phyloP scores from a whole-genome alignment of 768 basidiomycete genomes.

The Phaeotremella fagi region DNA sequence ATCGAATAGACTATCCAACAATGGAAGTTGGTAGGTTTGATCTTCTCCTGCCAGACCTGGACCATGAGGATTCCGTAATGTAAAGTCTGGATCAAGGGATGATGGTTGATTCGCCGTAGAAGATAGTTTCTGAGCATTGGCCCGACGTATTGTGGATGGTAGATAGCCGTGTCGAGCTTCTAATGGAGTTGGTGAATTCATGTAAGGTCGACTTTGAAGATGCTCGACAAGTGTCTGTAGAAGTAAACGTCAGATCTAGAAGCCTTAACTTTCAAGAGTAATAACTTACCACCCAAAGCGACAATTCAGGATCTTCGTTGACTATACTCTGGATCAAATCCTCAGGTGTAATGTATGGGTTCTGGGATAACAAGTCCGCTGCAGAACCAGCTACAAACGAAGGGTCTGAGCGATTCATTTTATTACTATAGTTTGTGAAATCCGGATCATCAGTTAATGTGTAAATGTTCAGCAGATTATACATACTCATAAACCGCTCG shows the following conservation, averaged over 20 bases:
- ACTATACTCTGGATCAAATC: constrained; percentile 37
- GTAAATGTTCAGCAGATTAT: background rate
- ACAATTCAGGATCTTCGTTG: constrained; percentile 34
- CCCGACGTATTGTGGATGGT: constrained; percentile 31
- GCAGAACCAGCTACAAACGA: constrained; percentile 23
- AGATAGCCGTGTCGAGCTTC: constrained; percentile 44
- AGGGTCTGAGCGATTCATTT: constrained; percentile 24
- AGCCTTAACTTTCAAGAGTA: background rate
- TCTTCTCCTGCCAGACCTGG: constrained; percentile 40
- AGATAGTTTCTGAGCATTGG: constrained; percentile 13
- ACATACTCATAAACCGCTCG: constrained; percentile 35
- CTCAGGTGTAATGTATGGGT: constrained; percentile 38
- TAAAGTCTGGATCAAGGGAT: constrained; percentile 42
- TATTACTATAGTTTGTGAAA: too few relatives aligned
- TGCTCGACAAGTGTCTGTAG: constrained; percentile 37
- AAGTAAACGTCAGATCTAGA: background rate
- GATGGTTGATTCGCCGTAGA: constrained; percentile 1
- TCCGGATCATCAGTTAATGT: background rate
- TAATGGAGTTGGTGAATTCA: constrained; percentile 29
- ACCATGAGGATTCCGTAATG: constrained; percentile 38
- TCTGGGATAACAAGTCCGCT: constrained; percentile 12
- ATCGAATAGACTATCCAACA: constrained; percentile 72
- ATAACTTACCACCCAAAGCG: constrained; percentile 31
- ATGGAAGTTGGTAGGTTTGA: constrained; percentile 73
- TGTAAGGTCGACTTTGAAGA: constrained; percentile 33